These are phyloP conservation scores for Pythium phragmiticola DNA, from an alignment of 352 stramenopile genomes.

Conservation along the genomic window DNA sequence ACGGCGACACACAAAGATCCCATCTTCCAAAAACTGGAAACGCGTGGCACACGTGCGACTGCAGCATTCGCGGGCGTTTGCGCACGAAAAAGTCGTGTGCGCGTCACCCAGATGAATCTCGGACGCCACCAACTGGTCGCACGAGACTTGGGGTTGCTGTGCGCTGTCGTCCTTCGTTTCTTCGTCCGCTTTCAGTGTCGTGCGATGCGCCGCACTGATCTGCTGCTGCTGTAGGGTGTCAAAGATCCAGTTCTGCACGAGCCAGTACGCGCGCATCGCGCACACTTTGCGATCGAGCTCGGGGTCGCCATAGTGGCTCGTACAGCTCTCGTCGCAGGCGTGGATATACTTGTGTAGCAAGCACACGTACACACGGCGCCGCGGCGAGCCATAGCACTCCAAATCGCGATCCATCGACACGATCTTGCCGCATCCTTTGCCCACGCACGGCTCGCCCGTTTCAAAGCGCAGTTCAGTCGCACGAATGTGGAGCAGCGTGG, in stretches of 20 bases:
- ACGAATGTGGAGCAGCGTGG: constrained; percentile 54
- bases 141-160: constrained; percentile 5
- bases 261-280: constrained; percentile 67
- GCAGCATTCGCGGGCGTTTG: constrained; percentile 41
- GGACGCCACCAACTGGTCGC: constrained; percentile 38
- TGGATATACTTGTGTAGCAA: constrained; percentile 83
- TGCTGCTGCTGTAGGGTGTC: constrained; percentile 50
- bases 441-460: constrained; percentile 57
- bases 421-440: constrained; percentile 70
- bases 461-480: constrained; percentile 76
- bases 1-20: constrained; percentile 63
- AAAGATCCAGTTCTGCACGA: constrained; percentile 80
- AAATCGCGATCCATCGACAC: constrained; percentile 81
- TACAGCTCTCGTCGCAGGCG: constrained; percentile 71
- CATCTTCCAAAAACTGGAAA: constrained; percentile 75
- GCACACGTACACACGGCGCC: constrained; percentile 74
- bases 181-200: constrained; percentile 16
- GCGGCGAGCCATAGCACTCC: constrained; percentile 64
- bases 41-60: constrained; percentile 33
- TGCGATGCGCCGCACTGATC: constrained; percentile 9
- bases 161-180: constrained; percentile 25
- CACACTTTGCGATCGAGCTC: constrained; percentile 71
- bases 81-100: constrained; percentile 50
- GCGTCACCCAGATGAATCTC: constrained; percentile 67
- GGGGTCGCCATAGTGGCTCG: constrained; percentile 52